Evolutionary conservation across 768 basidiomycete species (phyloP).

Genomic region (Lactarius psammicola): DNA sequence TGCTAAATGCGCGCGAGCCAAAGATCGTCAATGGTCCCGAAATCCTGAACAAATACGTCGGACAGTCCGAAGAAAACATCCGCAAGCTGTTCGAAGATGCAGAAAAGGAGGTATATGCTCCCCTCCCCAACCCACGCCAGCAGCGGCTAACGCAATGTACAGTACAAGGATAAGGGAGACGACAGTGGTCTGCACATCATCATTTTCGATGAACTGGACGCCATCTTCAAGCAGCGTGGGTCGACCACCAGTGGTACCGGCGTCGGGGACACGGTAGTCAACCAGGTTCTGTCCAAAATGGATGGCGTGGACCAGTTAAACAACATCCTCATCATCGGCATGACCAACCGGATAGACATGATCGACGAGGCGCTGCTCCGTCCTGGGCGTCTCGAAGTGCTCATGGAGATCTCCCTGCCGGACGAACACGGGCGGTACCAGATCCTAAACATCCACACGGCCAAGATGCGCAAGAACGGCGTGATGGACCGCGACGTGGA

Average conservation of each 20-base stretch:
- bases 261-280: constrained; percentile 98
- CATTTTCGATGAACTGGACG: constrained; percentile 98
- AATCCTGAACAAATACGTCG: constrained; percentile 95
- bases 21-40: constrained; percentile 99
- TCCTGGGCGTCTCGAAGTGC: constrained; percentile 97
- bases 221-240: constrained; percentile 98
- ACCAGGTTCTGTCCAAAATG: constrained; percentile 99
- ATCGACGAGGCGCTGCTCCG: constrained; percentile 97
- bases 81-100: constrained; percentile 98
- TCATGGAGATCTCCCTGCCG: constrained; percentile 98
- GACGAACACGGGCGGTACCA: constrained; percentile 91
- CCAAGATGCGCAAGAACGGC: constrained; percentile 88
- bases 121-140: background rate
- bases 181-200: constrained; percentile 98
- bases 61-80: constrained; percentile 96
- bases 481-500: constrained; percentile 89
- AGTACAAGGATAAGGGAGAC: constrained; percentile 98
- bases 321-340: constrained; percentile 98
- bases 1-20: constrained; percentile 96
- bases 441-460: constrained; percentile 93
- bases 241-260: constrained; percentile 89
- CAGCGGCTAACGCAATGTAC: constrained; percentile 15
- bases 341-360: constrained; percentile 99
- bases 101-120: constrained; percentile 78
- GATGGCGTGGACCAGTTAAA: constrained; percentile 98